phyloP scores from a whole-genome alignment of 2,329 filamentous ascomycete genomes.

The Talaromyces islandicus region DNA sequence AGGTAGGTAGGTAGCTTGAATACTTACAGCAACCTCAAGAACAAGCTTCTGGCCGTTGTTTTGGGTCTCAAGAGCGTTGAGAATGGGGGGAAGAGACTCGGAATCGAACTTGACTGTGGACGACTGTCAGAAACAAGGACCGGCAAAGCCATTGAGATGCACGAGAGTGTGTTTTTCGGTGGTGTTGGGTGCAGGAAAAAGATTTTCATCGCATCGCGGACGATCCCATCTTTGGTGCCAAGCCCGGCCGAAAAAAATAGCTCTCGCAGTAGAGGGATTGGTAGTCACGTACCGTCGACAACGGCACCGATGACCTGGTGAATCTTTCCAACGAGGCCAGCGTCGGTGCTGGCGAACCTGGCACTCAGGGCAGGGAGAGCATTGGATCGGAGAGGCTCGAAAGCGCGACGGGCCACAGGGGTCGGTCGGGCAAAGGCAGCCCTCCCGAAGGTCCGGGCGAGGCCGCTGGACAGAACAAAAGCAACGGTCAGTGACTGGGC shows the following conservation, averaged over 20 bases:
- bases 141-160: conserved; percentile 19
- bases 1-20: background rate
- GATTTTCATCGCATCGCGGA: conserved; percentile 29
- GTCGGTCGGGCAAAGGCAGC: conserved; percentile 53
- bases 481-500: conserved; percentile 24
- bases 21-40: conserved; percentile 87
- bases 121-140: conserved; percentile 23
- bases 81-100: conserved; percentile 89
- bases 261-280: background rate
- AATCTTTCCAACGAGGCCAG: conserved; percentile 56
- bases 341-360: conserved; percentile 57
- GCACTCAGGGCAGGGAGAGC: conserved; percentile 54
- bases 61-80: conserved; percentile 88
- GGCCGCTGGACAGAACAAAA: conserved; percentile 46
- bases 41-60: conserved; percentile 94
- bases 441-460: conserved; percentile 60
- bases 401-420: conserved; percentile 49
- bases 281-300: conserved; percentile 74
- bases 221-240: conserved; percentile 11
- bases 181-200: conserved; percentile 33
- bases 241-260: background rate
- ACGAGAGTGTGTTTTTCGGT: conserved; percentile 28
- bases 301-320: conserved; percentile 95
- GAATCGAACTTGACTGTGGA: conserved; percentile 88
- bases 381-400: conserved; percentile 53